Evolutionary conservation across 805 yeast species (phyloP).

Genomic region (Candida bentonensis): DNA sequence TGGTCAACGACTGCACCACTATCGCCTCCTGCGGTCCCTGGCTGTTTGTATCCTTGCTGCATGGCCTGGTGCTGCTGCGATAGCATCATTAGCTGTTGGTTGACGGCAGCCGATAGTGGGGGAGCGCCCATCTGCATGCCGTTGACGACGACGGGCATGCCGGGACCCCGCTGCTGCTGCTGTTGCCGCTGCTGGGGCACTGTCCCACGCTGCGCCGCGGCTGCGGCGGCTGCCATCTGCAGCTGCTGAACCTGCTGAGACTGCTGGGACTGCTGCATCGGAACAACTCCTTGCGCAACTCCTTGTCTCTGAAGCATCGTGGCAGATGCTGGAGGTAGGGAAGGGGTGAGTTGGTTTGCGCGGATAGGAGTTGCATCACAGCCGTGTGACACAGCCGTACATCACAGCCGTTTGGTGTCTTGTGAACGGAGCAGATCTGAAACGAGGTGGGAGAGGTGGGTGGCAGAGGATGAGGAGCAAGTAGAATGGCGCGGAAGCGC

Average conservation of each 20-base stretch:
- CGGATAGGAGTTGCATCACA: no score
- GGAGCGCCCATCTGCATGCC: background rate
- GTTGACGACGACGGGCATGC: background rate
- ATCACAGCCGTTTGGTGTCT: no score
- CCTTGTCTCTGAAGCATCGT: background rate
- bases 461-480: no score
- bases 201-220: background rate
- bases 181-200: background rate
- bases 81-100: background rate
- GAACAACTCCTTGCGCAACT: background rate
- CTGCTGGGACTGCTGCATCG: constrained; percentile 2
- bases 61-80: background rate
- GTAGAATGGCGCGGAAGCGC: no score
- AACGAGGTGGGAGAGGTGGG: no score
- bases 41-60: no score
- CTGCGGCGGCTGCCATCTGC: background rate
- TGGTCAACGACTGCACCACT: no score
- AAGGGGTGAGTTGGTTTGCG: no score
- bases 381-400: no score
- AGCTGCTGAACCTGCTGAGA: constrained; percentile 3
- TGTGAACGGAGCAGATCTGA: no score
- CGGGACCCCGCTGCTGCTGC: background rate
- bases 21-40: no score
- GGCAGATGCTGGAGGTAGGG: no score
- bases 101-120: background rate